A percentile compares a stretch with the other conserved stretches of the same genome.
These are phyloP conservation scores for Cladobotryum mycophilum DNA, from an alignment of 2,329 filamentous ascomycete species.

Conservation along the genomic window DNA sequence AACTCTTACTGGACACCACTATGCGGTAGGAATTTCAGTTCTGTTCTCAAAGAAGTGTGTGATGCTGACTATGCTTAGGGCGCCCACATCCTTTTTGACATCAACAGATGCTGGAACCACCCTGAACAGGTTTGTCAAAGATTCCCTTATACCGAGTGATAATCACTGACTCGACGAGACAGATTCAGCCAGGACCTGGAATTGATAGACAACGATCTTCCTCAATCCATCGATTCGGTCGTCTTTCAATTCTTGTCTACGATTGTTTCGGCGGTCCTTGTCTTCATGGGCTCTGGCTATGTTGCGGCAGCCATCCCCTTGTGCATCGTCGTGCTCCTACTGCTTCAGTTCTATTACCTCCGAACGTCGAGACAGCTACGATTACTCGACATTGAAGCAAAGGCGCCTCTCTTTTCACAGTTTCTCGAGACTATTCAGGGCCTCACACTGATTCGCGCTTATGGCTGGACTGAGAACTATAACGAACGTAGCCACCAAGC, in stretches of 20 bases:
- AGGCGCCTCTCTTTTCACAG: conserved; percentile 23
- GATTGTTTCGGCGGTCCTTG: too few species aligned
- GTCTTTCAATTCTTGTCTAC: too few species aligned
- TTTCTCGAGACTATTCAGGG: conserved; percentile 23
- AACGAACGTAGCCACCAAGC: conserved; percentile 14
- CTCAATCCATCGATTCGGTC: too few species aligned
- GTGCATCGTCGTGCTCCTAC: not conserved
- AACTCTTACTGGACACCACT: conserved; percentile 22
- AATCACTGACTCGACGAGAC: too few species aligned
- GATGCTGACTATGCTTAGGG: conserved; percentile 15
- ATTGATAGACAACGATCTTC: too few species aligned
- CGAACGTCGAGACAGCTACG: conserved; percentile 26
- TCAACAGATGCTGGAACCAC: conserved; percentile 29
- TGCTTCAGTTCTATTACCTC: conserved; percentile 18
- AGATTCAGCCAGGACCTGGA: too few species aligned
- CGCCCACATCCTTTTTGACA: conserved; percentile 28
- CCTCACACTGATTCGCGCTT: conserved; percentile 27
- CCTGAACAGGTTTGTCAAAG: conserved; percentile 20
- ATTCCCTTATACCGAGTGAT: too few species aligned
- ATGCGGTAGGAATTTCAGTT: conserved; percentile 16
- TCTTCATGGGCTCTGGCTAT: not conserved
- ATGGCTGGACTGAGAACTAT: conserved; percentile 23
- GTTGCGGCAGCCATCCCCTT: not conserved
- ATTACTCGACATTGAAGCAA: conserved; percentile 25
- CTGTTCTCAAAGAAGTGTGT: not conserved